Base-by-base conservation (phyloP, 805 yeast species). In the Ogataea chonburiensis region DNA sequence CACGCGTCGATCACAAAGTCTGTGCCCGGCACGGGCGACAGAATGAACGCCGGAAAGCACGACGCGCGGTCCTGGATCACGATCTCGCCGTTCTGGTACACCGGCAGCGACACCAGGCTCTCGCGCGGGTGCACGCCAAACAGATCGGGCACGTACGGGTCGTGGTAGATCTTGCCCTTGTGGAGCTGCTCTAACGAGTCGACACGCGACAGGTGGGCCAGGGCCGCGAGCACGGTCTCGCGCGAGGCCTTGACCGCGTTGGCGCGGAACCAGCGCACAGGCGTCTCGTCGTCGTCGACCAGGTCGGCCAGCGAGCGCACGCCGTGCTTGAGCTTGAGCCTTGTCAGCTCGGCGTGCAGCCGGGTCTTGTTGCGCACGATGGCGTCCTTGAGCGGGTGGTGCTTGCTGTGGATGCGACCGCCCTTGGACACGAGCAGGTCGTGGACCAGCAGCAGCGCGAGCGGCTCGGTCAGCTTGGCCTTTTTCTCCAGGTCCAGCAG, bases 31-130 rank as follows among this genome's bases (percentile, higher is more conserved):
- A 56, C 37, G 0, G 91, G 86, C 43, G 75, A 68, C 31, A 93
- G 62, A 17, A 93, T 88, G 42, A 77, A 78, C 0, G 94, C 96
- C 0, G 99, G 99, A 55, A 93, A 88, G 58, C 98, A 93, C 2
- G 97, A 88, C 0, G 98, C 96, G 34, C 98, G 68, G 56, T 93
- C 98, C 62, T 93, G 99, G 42, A 93, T 86, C 37, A 93, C 89
- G 11, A 91, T 66, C 35, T 80, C 71, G 0, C 98, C 98, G 9
- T 67, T 64, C 35, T 74, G 66, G 58, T 93, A 93, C 1, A 83
- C 74, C 17, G 73, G 73, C n/a, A 82, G 72, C 2, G 75, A 60
- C 15, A 88, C 79, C 13, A 93, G 61, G 42, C 76, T 75, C 37
- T 82, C 91, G 24, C 71, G 66, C 7, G 96, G 94, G 46, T 82